A percentile compares a stretch with the other conserved stretches of the same genome.
Evolutionary conservation across 139 green algal species (phyloP).

Genomic region (Zygnema circumcarinatum): DNA sequence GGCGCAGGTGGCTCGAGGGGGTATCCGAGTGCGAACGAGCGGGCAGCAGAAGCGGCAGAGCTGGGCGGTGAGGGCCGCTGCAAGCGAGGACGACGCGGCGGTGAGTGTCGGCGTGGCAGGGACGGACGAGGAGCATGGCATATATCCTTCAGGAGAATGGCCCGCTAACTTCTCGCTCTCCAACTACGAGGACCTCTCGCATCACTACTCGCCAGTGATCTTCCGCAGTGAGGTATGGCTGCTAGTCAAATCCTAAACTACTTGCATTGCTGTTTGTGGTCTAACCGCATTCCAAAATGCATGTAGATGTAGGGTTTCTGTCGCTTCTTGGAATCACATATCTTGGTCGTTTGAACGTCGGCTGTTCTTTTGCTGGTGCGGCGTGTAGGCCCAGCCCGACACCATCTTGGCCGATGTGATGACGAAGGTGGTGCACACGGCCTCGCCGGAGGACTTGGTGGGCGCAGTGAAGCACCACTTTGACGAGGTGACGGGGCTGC

Average conservation of each 20-base stretch:
- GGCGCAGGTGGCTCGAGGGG: too few relatives aligned
- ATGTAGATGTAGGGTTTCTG: too few relatives aligned
- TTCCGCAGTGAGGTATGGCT: constrained; percentile 45
- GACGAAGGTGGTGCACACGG: constrained; percentile 2
- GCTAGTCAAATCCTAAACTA: constrained; percentile 4
- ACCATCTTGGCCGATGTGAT: constrained; percentile 43
- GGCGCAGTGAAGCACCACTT: constrained; percentile 40
- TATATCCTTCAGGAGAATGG: constrained; percentile 49
- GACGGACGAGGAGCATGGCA: constrained; percentile 9
- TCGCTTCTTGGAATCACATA: too few relatives aligned
- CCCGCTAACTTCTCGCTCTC: constrained; percentile 49
- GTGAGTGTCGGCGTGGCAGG: too few relatives aligned
- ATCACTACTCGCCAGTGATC: constrained; percentile 37
- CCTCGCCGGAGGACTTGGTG: neutral
- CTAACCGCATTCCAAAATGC: neutral
- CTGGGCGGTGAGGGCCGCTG: too few relatives aligned
- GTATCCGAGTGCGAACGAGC: too few relatives aligned
- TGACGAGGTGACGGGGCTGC: constrained; percentile 36
- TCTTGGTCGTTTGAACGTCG: too few relatives aligned
- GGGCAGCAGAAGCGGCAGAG: too few relatives aligned
- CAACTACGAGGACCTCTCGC: constrained; percentile 47
- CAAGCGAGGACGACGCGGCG: too few relatives aligned
- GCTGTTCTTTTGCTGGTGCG: too few relatives aligned
- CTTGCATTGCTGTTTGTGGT: neutral
- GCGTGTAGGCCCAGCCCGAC: constrained; percentile 17